Conservation (phyloP, 169 alveolate genomes). For the Plasmodium yoelii region DNA sequence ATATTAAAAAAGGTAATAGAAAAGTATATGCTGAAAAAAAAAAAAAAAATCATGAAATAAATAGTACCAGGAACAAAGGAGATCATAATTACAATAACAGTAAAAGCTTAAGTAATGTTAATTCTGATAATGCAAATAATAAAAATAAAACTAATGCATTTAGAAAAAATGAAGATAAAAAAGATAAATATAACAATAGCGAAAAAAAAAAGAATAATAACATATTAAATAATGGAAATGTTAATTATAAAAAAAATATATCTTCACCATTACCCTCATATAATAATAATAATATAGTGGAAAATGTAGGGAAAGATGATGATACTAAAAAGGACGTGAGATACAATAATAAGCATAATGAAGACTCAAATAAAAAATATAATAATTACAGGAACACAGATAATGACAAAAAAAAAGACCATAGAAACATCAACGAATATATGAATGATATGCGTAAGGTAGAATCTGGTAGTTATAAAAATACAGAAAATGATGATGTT, state of each 20-base stretch:
- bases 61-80: neutral
- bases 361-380: conserved; percentile 1
- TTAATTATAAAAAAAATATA: conserved; percentile 1
- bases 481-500: neutral
- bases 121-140: conserved; percentile 2
- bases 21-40: conserved; percentile 2
- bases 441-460: neutral
- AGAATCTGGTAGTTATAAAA: conserved; percentile 6
- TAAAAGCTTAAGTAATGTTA: neutral
- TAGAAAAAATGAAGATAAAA: conserved; percentile 26
- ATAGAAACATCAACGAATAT: neutral
- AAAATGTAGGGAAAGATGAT: neutral
- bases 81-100: conserved; percentile 5
- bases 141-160: neutral
- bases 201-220: conserved; percentile 17
- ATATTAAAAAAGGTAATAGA: neutral
- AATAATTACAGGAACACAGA: conserved; percentile 16
- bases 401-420: conserved; percentile 13
- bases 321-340: conserved; percentile 11
- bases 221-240: neutral
- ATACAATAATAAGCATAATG: conserved; percentile 4
- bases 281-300: conserved; percentile 14
- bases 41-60: neutral
- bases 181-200: conserved; percentile 20
- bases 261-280: neutral